These are phyloP conservation scores for Candida krabiensis DNA, from an alignment of 805 yeast species.

Conservation along the genomic window DNA sequence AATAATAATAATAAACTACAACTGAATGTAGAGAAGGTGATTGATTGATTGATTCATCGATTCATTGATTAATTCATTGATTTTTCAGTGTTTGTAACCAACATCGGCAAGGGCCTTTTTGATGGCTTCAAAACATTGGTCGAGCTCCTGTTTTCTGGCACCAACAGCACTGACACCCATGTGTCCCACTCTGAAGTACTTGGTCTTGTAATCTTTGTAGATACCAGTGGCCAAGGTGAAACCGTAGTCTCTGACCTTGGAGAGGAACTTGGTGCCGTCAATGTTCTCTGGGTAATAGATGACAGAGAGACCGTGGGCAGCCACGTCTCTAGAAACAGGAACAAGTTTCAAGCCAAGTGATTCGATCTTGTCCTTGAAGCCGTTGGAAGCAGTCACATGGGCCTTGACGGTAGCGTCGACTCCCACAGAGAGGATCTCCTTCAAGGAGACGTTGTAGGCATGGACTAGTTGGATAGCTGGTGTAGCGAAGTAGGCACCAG, in stretches of 20 bases:
- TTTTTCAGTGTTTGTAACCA: conserved; percentile 45
- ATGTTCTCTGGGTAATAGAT: conserved; percentile 77
- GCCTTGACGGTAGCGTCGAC: conserved; percentile 61
- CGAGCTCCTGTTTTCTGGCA: conserved; percentile 53
- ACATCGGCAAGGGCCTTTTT: conserved; percentile 42
- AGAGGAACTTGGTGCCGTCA: conserved; percentile 65
- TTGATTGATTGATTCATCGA: too few relatives aligned
- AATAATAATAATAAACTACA: too few relatives aligned
- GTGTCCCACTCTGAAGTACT: conserved; percentile 93
- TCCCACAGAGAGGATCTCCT: conserved; percentile 55
- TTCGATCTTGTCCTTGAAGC: conserved; percentile 60
- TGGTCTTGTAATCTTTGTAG: conserved; percentile 72
- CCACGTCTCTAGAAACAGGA: conserved; percentile 52
- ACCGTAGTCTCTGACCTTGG: conserved; percentile 59
- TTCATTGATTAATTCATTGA: too few relatives aligned
- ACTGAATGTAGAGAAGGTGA: too few relatives aligned
- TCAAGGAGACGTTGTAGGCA: conserved; percentile 75
- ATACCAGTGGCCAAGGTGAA: conserved; percentile 88
- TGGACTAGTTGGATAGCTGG: conserved; percentile 89
- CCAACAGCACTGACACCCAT: conserved; percentile 84
- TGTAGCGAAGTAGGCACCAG: conserved; percentile 88
- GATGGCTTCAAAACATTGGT: conserved; percentile 46
- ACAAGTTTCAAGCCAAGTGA: conserved; percentile 68
- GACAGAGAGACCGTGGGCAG: conserved; percentile 89
- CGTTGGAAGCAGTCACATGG: conserved; percentile 61